A percentile compares a stretch with the other conserved stretches of the same genome.
phyloP scores from a whole-genome alignment of 108 stramenopile genomes.

The Aurantiochytrium sp. region DNA sequence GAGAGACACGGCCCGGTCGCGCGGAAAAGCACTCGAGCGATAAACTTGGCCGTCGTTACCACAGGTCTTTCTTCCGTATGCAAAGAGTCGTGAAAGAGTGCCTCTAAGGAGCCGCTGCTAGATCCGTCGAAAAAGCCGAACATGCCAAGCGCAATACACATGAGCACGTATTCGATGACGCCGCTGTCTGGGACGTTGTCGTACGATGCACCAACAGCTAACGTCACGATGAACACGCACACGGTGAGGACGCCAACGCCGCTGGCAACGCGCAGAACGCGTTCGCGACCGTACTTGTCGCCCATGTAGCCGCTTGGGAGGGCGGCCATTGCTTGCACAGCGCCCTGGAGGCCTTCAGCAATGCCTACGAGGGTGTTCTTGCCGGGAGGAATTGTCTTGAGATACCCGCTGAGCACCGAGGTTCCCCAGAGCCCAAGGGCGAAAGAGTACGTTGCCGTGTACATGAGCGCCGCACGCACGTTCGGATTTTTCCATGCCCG shows the following conservation, averaged over 20 bases:
- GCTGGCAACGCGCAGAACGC: background rate
- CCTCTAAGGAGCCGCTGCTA: background rate
- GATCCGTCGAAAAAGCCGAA: constrained; percentile 3
- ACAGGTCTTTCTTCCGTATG: background rate
- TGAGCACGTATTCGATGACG: background rate
- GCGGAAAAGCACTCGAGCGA: background rate
- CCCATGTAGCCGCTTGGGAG: background rate
- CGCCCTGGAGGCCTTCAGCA: background rate
- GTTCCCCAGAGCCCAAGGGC: background rate
- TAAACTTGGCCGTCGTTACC: background rate
- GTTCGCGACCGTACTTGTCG: background rate
- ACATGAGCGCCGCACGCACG: background rate
- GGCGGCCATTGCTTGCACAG: background rate
- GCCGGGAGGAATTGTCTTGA: background rate
- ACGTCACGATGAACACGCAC: background rate
- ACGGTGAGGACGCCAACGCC: background rate
- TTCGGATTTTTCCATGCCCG: background rate
- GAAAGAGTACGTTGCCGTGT: background rate
- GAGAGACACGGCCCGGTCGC: constrained; percentile 50
- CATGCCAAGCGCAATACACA: background rate
- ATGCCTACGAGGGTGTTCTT: background rate
- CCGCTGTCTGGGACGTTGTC: background rate
- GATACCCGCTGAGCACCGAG: background rate
- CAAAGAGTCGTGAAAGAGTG: background rate
- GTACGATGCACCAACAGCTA: background rate